These are phyloP conservation scores for Naganishia albida DNA, from an alignment of 1,284 basidiomycete species.

Conservation along the genomic window DNA sequence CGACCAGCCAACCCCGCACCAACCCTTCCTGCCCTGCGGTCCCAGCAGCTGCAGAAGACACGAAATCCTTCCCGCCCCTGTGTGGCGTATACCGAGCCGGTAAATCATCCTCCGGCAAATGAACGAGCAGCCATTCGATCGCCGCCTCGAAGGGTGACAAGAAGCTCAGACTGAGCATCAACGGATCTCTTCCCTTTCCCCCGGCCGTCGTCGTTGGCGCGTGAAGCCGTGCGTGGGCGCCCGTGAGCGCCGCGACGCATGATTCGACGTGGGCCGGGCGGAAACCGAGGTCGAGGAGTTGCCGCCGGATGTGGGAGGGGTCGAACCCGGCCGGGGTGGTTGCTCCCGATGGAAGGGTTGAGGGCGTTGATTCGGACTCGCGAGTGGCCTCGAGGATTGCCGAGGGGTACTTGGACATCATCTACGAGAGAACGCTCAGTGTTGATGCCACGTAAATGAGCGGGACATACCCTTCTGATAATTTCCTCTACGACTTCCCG, in stretches of 20 bases:
- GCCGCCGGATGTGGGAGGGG: slow-evolving; percentile 39
- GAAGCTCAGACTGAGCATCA: slow-evolving; percentile 57
- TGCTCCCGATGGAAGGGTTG: slow-evolving; percentile 40
- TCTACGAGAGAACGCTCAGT: slow-evolving; percentile 37
- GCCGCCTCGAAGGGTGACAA: slow-evolving; percentile 59
- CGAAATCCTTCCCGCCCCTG: slow-evolving; percentile 67
- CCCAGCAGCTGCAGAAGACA: slow-evolving; percentile 62
- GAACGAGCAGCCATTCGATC: slow-evolving; percentile 56
- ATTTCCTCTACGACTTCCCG: slow-evolving; percentile 79
- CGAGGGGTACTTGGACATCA: slow-evolving; percentile 54
- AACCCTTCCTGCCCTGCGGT: slow-evolving; percentile 60
- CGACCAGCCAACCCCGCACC: slow-evolving; percentile 76
- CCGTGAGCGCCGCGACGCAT: slow-evolving; percentile 46
- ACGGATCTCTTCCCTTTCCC: slow-evolving; percentile 43
- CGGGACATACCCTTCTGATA: slow-evolving; percentile 69
- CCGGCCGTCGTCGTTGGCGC: slow-evolving; percentile 12
- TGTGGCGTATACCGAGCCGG: slow-evolving; percentile 69
- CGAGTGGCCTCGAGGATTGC: slow-evolving; percentile 52
- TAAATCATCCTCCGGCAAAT: slow-evolving; percentile 57
- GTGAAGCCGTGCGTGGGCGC: slow-evolving; percentile 47
- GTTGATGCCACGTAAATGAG: neutral
- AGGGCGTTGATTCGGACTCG: slow-evolving; percentile 42
- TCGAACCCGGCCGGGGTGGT: slow-evolving; percentile 43
- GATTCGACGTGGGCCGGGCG: slow-evolving; percentile 53
- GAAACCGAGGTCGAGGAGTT: slow-evolving; percentile 55